Evolutionary conservation across 2,329 filamentous ascomycete genomes (phyloP), one percentile per base, ranked within the genome.

Genomic region (Aspergillus uvarum): DNA sequence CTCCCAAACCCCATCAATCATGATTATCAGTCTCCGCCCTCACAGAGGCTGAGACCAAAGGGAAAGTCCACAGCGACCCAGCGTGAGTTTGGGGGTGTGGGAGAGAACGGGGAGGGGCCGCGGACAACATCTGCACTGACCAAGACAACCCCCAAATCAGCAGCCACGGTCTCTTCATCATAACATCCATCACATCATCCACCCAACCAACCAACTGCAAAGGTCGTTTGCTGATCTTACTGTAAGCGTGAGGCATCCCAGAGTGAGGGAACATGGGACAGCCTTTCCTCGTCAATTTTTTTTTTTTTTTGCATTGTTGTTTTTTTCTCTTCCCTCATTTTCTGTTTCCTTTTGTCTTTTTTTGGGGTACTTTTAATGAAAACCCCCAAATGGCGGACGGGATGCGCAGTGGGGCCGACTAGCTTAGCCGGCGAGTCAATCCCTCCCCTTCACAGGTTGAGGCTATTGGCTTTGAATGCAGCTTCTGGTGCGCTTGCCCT

Each of bases 341-440:
- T 35, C 26, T 35, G 44, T 42, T 48, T 52, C 48, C 54, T 22
- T 53, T 51, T 52, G 26, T 56, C 49, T 14, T 38, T 63, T 53
- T 61, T 60, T 54, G 55, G 59, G 58, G 59, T 35, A 56, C 42
- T 32, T 58, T 58, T 47, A 35, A 58, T 29, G 49, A 52, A 48
- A 56, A 56, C 47, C 59, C 63, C 64, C 63, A 66, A 66, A 62
- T 64, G 64, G 65, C 60, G 62, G 64, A 63, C 64, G 65, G 65
- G 65, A 67, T 61, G 60, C 60, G 51, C 63, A 59, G 65, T 62
- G 65, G 65, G 64, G 61, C 65, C 63, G 64, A 60, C 62, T 64
- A 65, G 63, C 47, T 59, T 62, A 67, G 60, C 59, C 65, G 61
- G 62, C 61, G 58, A 66, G 65, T 63, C 65, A 67, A 67, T 65